These are phyloP conservation scores for Annulohypoxylon nitens DNA, from an alignment of 495 filamentous ascomycete species.

Conservation along the genomic window DNA sequence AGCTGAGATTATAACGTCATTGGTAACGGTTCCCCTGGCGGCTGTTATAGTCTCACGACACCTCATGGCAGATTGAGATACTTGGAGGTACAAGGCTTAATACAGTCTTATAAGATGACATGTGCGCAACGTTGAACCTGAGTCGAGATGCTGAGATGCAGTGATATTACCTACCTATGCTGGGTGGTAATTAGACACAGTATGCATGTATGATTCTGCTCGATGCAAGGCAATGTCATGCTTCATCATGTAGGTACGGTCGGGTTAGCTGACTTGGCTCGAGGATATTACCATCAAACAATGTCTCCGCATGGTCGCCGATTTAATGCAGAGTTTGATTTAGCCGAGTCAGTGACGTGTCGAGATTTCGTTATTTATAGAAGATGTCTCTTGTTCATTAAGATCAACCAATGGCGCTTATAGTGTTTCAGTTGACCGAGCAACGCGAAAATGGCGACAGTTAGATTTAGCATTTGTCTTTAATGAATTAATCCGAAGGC, in stretches of 20 bases:
- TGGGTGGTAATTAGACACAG: background rate
- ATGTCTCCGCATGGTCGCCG: background rate
- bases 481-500: background rate
- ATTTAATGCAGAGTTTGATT: background rate
- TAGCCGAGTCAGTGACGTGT: conserved; percentile 1
- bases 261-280: background rate
- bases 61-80: background rate
- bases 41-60: background rate
- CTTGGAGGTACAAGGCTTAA: background rate
- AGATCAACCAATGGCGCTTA: background rate
- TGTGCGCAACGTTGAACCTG: background rate
- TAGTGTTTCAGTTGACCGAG: conserved; percentile 1
- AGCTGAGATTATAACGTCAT: background rate
- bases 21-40: background rate
- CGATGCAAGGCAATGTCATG: background rate
- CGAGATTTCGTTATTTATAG: background rate
- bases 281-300: background rate
- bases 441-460: background rate
- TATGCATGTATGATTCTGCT: background rate
- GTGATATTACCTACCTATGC: background rate
- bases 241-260: background rate
- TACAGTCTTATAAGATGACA: background rate
- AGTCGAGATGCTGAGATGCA: background rate
- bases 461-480: background rate
- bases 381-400: conserved; percentile 17